Conservation (phyloP, 2,329 filamentous ascomycete genomes). For the Ceratocystis papillata region DNA sequence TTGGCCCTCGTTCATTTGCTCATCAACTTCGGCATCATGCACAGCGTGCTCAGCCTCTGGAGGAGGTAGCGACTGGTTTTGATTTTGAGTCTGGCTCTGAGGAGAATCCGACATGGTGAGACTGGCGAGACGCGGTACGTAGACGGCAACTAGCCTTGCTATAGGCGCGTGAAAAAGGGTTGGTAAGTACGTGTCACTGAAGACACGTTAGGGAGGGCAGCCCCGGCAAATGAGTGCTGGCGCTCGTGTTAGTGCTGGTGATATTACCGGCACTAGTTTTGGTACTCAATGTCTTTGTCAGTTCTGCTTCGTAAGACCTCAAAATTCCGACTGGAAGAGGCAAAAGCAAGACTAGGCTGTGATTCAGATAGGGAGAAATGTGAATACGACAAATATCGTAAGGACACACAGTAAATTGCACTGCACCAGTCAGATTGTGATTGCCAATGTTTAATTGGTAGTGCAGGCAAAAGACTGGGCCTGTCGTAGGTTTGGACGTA, state of each 20-base stretch:
- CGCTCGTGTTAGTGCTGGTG: not conserved
- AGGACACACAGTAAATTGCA: not conserved
- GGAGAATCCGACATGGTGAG: conserved; percentile 64
- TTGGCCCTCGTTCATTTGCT: conserved; percentile 80
- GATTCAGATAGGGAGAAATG: not conserved
- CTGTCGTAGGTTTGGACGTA: not conserved
- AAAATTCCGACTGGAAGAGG: not conserved
- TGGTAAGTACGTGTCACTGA: not conserved
- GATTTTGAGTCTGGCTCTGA: conserved; percentile 53
- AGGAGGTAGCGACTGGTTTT: conserved; percentile 39
- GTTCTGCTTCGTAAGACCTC: not conserved
- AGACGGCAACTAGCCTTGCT: not conserved
- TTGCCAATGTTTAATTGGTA: not conserved
- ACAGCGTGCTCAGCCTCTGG: conserved; percentile 90
- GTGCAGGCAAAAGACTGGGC: not conserved
- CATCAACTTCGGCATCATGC: conserved; percentile 76
- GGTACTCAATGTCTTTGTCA: not conserved
- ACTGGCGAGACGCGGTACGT: not conserved
- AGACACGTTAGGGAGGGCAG: not conserved
- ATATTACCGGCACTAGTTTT: no score
- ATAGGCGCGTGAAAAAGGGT: not conserved
- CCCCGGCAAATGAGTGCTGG: not conserved
- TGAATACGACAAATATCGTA: not conserved
- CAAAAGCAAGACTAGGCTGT: not conserved
- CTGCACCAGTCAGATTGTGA: not conserved